These are phyloP conservation scores for Typha latifolia DNA, from an alignment of 176 grass and related monocot species.

Conservation along the genomic window DNA sequence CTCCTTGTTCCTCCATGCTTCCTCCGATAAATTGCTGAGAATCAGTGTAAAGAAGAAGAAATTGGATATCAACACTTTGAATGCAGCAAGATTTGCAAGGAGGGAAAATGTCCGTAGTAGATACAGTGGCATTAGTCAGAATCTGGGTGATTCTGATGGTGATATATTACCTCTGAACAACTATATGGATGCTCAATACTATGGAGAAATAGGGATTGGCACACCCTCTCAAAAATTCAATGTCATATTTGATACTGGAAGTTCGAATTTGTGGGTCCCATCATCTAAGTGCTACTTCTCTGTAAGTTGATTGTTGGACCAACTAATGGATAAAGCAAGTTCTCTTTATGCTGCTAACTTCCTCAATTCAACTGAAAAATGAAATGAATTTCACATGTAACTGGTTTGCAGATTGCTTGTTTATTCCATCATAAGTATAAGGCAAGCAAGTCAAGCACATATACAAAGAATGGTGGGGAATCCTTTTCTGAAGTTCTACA, in stretches of 20 bases:
- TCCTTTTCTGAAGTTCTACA: neutral
- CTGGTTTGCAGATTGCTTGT: slow-evolving; percentile 59
- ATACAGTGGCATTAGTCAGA: slow-evolving; percentile 4
- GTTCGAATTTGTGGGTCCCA: slow-evolving; percentile 92
- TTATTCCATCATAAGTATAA: slow-evolving; percentile 69
- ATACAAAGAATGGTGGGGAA: slow-evolving; percentile 49
- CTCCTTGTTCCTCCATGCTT: slow-evolving; percentile 16
- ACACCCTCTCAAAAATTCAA: slow-evolving; percentile 80
- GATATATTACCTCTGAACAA: slow-evolving; percentile 65
- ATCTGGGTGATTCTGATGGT: slow-evolving; percentile 17
- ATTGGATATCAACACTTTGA: slow-evolving; percentile 26
- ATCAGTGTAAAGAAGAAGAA: slow-evolving; percentile 48
- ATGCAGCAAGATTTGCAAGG: slow-evolving; percentile 31
- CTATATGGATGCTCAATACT: slow-evolving; percentile 92
- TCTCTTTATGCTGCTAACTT: neutral
- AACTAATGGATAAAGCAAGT: neutral
- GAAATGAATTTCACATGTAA: neutral
- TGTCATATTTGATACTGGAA: slow-evolving; percentile 89
- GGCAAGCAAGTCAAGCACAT: slow-evolving; percentile 59
- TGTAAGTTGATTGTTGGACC: slow-evolving; percentile 21
- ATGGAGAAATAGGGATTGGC: slow-evolving; percentile 61
- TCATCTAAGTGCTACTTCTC: slow-evolving; percentile 86
- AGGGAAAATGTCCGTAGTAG: slow-evolving; percentile 8
- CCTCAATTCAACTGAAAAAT: neutral
- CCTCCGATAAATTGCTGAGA: slow-evolving; percentile 40